Evolutionary conservation across 768 basidiomycete species (phyloP).

Genomic region (Xerocomellus dryophilus): DNA sequence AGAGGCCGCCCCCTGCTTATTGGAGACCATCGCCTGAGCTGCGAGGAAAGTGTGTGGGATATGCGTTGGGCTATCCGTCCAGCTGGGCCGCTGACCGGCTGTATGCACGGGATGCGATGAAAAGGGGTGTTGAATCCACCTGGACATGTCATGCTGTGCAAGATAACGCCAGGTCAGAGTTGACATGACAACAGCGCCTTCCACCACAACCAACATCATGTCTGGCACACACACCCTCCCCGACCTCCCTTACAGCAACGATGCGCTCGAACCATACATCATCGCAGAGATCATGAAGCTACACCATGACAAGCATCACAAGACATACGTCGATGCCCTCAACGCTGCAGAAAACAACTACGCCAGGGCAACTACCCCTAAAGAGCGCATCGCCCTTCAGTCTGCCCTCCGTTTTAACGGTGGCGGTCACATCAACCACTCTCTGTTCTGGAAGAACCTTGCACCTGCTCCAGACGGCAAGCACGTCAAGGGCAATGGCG

Average conservation of each 20-base stretch:
- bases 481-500: conserved; percentile 62
- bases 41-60: conserved; percentile 29
- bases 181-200: neutral
- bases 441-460: conserved; percentile 96
- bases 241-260: conserved; percentile 73
- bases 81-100: conserved; percentile 21
- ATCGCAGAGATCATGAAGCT: conserved; percentile 87
- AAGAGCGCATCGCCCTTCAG: conserved; percentile 35
- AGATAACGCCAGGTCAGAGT: neutral
- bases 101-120: conserved; percentile 30
- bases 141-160: conserved; percentile 22
- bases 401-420: conserved; percentile 27
- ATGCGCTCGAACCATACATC: conserved; percentile 94
- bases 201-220: conserved; percentile 31
- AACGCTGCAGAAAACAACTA: conserved; percentile 69
- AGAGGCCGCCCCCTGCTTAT: conserved; percentile 25
- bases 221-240: conserved; percentile 57
- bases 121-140: conserved; percentile 13
- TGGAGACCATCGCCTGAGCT: conserved; percentile 26
- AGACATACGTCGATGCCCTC: conserved; percentile 85
- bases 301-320: conserved; percentile 95
- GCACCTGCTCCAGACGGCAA: conserved; percentile 50
- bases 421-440: conserved; percentile 82
- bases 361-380: conserved; percentile 64
- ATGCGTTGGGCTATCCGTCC: conserved; percentile 33